These are phyloP conservation scores for Pseudomassariella vexata DNA, from an alignment of 2,329 filamentous ascomycete genomes.

Conservation along the genomic window DNA sequence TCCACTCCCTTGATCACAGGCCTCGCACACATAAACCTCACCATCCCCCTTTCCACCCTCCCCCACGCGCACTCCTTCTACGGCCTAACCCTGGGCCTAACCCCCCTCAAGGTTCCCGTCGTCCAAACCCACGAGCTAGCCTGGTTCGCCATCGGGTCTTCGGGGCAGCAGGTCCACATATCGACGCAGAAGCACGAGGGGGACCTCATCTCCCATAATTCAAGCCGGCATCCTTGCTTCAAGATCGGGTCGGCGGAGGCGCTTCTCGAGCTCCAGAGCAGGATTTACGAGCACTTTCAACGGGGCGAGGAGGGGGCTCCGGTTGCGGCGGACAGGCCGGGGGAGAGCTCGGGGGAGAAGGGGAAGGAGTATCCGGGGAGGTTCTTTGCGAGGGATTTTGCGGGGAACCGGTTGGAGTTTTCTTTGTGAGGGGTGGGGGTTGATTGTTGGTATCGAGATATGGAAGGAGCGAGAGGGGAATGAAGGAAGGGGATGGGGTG, in stretches of 20 bases:
- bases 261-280: constrained; percentile 39
- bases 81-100: constrained; percentile 48
- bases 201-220: constrained; percentile 23
- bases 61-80: constrained; percentile 49
- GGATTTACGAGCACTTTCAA: constrained; percentile 46
- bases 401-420: constrained; percentile 49
- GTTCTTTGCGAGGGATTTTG: constrained; percentile 57
- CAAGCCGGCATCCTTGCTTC: constrained; percentile 54
- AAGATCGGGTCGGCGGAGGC: constrained; percentile 39
- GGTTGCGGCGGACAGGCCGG: constrained; percentile 48
- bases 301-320: constrained; percentile 44
- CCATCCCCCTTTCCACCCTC: constrained; percentile 48
- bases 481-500: no score
- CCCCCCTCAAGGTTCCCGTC: constrained; percentile 43
- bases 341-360: constrained; percentile 34
- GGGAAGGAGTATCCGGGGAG: constrained; percentile 54
- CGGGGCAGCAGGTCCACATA: constrained; percentile 52
- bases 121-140: constrained; percentile 43
- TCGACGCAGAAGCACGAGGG: constrained; percentile 33
- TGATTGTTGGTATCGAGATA: no score
- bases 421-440: constrained; percentile 31
- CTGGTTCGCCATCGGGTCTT: constrained; percentile 55
- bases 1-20: constrained; percentile 38
- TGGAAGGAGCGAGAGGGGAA: no score
- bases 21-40: constrained; percentile 52